Conservation (phyloP, 495 filamentous ascomycete species). For the Podospora pseudocomata region DNA sequence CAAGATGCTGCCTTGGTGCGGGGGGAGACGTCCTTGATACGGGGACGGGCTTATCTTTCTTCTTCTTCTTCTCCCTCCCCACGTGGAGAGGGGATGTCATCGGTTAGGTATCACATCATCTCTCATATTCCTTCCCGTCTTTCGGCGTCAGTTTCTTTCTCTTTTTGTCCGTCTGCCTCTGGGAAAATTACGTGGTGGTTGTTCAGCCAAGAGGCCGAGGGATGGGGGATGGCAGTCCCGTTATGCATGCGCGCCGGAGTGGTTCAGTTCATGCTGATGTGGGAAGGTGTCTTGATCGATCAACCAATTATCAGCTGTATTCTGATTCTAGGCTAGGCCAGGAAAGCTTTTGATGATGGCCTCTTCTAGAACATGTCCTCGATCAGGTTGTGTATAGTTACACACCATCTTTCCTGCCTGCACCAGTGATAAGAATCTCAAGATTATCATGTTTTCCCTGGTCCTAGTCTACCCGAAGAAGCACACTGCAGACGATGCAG, state of each 20-base stretch:
- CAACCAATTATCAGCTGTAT: background rate
- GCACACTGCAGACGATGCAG: background rate
- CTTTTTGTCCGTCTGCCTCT: background rate
- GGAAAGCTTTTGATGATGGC: background rate
- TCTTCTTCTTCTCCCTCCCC: background rate
- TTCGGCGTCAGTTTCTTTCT: background rate
- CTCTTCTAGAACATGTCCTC: background rate
- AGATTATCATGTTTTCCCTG: background rate
- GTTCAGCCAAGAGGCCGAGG: background rate
- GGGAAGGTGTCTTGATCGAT: background rate
- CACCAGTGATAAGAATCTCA: background rate
- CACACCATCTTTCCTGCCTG: background rate
- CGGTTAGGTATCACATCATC: background rate
- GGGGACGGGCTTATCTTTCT: background rate
- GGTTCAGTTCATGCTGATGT: background rate
- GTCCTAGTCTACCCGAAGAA: background rate
- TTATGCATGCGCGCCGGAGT: background rate
- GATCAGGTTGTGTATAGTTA: background rate
- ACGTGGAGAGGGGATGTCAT: background rate
- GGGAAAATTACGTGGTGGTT: background rate
- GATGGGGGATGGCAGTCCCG: background rate
- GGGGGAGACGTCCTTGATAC: background rate
- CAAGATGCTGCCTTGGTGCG: background rate
- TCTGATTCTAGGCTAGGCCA: background rate
- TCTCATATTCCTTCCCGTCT: background rate